Conservation (phyloP, 2,329 filamentous ascomycete species). For the Diaporthe citriasiana region DNA sequence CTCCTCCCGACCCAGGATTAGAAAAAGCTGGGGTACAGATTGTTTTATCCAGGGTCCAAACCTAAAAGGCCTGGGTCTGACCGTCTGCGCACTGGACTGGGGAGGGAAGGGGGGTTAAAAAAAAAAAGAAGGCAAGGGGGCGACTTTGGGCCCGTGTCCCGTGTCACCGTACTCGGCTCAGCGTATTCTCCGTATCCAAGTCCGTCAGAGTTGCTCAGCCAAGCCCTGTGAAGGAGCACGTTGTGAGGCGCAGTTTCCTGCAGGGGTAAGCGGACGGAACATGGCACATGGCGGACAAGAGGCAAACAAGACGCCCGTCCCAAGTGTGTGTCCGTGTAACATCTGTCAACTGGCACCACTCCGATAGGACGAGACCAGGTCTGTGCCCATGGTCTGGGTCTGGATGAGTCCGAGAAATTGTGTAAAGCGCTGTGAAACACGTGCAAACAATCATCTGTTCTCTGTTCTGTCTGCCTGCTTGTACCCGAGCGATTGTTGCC, state of each 20-base stretch:
- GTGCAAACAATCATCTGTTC: neutral
- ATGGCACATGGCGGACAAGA: neutral
- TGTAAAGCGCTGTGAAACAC: neutral
- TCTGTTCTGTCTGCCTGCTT: neutral
- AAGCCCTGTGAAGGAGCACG: slow-evolving; percentile 17
- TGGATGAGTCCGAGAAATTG: neutral
- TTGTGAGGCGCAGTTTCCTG: slow-evolving; percentile 30
- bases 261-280: slow-evolving; percentile 1
- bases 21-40: slow-evolving; percentile 26
- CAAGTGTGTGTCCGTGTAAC: neutral
- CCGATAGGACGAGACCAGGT: slow-evolving; percentile 2
- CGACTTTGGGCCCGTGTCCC: slow-evolving; percentile 24
- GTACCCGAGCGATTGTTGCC: neutral
- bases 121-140: neutral
- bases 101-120: neutral
- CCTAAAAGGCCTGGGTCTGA: slow-evolving; percentile 26
- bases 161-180: slow-evolving; percentile 13
- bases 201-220: slow-evolving; percentile 19
- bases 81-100: neutral
- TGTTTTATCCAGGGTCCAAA: slow-evolving; percentile 32
- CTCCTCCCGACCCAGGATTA: slow-evolving; percentile 15
- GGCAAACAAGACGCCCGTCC: neutral
- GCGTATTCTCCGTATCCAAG: slow-evolving; percentile 13
- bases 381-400: slow-evolving; percentile 15
- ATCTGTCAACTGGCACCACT: slow-evolving; percentile 1